Evolutionary conservation across 129 eudicot genomes (phyloP).

Genomic region (Escallonia rubra): DNA sequence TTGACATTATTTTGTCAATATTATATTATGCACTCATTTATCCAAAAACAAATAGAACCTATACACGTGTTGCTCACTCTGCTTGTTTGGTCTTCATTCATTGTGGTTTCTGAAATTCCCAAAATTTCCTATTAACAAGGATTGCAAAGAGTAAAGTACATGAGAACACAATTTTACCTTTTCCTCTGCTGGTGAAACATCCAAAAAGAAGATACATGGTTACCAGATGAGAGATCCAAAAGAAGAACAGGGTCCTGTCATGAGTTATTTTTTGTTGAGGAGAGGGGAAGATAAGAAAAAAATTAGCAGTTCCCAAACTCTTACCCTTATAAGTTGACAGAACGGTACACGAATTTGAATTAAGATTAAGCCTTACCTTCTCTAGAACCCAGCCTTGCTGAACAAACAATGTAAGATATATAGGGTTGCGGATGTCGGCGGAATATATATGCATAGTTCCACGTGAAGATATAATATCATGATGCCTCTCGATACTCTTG

Average conservation of each 20-base stretch:
- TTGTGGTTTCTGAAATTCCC: no score
- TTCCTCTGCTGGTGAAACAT: conserved; percentile 68
- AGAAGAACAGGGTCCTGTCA: conserved; percentile 81
- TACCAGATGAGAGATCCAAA: conserved; percentile 65
- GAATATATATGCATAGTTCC: conserved; percentile 65
- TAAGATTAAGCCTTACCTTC: conserved; percentile 41
- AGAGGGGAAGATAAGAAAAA: neutral
- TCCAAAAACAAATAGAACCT: no score
- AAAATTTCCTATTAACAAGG: neutral
- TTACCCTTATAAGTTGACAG: neutral
- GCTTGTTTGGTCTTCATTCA: no score
- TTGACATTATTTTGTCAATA: no score
- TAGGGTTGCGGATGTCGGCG: conserved; percentile 75
- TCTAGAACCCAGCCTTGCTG: conserved; percentile 93
- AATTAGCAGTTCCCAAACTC: neutral
- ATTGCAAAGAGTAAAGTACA: neutral
- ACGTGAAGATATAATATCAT: conserved; percentile 72
- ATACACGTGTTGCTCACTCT: no score
- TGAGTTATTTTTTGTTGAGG: neutral
- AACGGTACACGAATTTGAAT: neutral
- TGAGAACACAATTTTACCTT: conserved; percentile 37
- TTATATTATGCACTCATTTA: no score
- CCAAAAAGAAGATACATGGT: conserved; percentile 86
- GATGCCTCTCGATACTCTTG: conserved; percentile 55
- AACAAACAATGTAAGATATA: conserved; percentile 54